A percentile compares a stretch with the other conserved stretches of the same genome.
phyloP scores from a whole-genome alignment of 164 flowering plant species.

The Macadamia integrifolia region DNA sequence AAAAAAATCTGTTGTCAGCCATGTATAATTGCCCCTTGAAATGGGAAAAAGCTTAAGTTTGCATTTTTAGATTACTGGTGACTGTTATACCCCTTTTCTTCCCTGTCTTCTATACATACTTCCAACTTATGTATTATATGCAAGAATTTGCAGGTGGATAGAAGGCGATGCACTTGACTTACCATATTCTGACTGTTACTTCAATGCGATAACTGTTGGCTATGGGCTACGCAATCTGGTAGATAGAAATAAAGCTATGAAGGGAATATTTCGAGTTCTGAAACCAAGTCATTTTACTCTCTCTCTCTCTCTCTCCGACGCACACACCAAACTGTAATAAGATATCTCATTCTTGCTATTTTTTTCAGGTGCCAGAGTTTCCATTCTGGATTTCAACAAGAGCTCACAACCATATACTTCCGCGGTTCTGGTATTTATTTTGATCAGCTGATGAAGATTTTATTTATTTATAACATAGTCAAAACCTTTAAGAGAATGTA shows the following conservation, averaged over 20 bases:
- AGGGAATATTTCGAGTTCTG: constrained; percentile 63
- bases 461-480: no score
- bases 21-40: not conserved
- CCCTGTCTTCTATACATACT: not conserved
- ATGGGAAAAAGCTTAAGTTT: not conserved
- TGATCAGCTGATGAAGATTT: not conserved
- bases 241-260: constrained; percentile 56
- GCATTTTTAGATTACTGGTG: not conserved
- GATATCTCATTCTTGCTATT: not conserved
- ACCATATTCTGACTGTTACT: constrained; percentile 64
- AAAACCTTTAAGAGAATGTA: no score
- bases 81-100: not conserved
- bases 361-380: constrained; percentile 59
- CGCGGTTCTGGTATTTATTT: constrained; percentile 51
- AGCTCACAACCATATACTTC: constrained; percentile 35
- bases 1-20: not conserved
- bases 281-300: constrained; percentile 49
- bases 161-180: constrained; percentile 85
- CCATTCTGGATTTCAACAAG: constrained; percentile 88
- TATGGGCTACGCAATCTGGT: constrained; percentile 81
- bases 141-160: constrained; percentile 58
- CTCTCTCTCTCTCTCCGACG: no score
- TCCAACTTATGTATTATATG: not conserved
- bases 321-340: not conserved
- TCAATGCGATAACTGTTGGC: constrained; percentile 88